Percentiles rank a stretch among this genome's conserved stretches.
These are phyloP conservation scores for Russula dissimulans DNA, from an alignment of 768 basidiomycete genomes.

Conservation along the genomic window DNA sequence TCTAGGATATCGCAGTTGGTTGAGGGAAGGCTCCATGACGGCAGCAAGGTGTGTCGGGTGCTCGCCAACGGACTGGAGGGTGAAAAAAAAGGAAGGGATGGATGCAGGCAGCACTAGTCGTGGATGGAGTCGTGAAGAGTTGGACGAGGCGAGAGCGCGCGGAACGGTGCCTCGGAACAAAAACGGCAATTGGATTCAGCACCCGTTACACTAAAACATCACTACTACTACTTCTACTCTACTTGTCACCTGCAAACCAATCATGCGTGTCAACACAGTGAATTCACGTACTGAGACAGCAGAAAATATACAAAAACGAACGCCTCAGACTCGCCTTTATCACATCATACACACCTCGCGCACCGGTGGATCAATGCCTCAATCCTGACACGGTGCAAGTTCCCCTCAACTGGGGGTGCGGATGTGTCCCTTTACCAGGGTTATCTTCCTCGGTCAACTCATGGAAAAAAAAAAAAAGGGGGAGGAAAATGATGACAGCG, in stretches of 20 bases:
- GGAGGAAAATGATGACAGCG: background rate
- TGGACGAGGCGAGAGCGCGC: background rate
- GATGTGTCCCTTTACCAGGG: constrained; percentile 86
- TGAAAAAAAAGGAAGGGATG: background rate
- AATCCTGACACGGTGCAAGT: constrained; percentile 19
- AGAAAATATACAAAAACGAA: background rate
- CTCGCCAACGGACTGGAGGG: background rate
- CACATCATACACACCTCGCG: constrained; percentile 66
- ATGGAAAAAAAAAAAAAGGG: constrained; percentile 9
- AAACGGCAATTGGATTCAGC: no score
- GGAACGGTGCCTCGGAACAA: no score
- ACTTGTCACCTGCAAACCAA: background rate
- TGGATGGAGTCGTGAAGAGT: background rate
- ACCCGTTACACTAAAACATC: no score
- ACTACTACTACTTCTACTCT: background rate
- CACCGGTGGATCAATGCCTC: constrained; percentile 20
- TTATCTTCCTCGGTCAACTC: constrained; percentile 56
- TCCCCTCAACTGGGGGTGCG: constrained; percentile 33
- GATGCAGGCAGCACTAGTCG: background rate
- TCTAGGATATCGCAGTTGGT: constrained; percentile 14
- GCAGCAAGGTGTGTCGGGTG: background rate
- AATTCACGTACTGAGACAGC: background rate
- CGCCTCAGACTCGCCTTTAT: constrained; percentile 85
- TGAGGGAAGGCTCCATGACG: constrained; percentile 11
- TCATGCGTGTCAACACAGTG: background rate